Evolutionary conservation across 1,284 basidiomycete genomes (phyloP).

Genomic region (Calocybe gambosa): DNA sequence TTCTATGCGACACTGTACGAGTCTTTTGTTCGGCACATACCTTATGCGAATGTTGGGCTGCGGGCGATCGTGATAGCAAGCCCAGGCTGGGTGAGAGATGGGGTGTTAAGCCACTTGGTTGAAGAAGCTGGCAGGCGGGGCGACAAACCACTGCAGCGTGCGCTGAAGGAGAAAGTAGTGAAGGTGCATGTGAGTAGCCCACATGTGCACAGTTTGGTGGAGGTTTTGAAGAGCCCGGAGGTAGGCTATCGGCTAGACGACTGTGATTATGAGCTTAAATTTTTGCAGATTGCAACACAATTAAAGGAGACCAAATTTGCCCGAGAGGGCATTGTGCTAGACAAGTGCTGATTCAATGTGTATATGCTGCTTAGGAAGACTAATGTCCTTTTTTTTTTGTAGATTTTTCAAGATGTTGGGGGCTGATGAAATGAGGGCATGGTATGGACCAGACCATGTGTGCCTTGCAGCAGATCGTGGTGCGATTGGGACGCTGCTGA

Average conservation of each 20-base stretch:
- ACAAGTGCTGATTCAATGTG: slow-evolving; percentile 52
- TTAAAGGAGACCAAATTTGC: slow-evolving; percentile 98
- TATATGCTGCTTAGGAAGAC: too few relatives aligned
- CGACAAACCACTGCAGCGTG: slow-evolving; percentile 78
- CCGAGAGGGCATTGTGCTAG: slow-evolving; percentile 84
- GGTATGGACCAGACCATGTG: slow-evolving; percentile 98
- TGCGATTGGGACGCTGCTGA: slow-evolving; percentile 90
- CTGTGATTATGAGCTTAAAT: background rate
- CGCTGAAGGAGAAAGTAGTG: slow-evolving; percentile 78
- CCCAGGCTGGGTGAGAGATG: slow-evolving; percentile 93
- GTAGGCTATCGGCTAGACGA: slow-evolving; percentile 33
- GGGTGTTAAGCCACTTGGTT: slow-evolving; percentile 83
- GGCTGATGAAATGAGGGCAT: slow-evolving; percentile 90
- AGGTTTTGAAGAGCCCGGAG: slow-evolving; percentile 92
- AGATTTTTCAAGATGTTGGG: slow-evolving; percentile 98
- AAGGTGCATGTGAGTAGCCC: slow-evolving; percentile 90
- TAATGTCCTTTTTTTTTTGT: background rate
- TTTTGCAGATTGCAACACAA: slow-evolving; percentile 45
- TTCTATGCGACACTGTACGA: slow-evolving; percentile 87
- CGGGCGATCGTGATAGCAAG: slow-evolving; percentile 94
- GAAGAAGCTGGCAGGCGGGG: slow-evolving; percentile 75
- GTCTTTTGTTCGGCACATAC: slow-evolving; percentile 86
- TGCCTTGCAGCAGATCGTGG: slow-evolving; percentile 87
- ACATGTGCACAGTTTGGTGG: slow-evolving; percentile 94
- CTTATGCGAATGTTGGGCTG: slow-evolving; percentile 67